A percentile compares a stretch with the other conserved stretches of the same genome.
Evolutionary conservation across 257 asterid species (phyloP).

Genomic region (Orobanche coerulescens): DNA sequence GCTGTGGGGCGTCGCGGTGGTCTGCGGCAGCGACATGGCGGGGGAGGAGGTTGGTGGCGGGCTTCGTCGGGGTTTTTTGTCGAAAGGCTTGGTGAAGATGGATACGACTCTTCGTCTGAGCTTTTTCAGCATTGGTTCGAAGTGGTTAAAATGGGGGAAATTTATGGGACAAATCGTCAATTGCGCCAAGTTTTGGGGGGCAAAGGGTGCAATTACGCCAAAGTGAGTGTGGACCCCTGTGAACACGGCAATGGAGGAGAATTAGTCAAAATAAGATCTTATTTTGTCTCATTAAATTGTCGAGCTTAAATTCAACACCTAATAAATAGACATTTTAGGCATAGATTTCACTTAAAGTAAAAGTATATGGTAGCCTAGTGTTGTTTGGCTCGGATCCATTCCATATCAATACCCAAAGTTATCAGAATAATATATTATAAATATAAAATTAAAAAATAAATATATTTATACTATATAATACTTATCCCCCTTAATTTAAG

Average conservation of each 20-base stretch:
- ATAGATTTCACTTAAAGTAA: no score
- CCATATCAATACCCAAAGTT: no score
- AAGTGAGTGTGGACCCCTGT: background rate
- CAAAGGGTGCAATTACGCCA: background rate
- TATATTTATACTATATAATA: no score
- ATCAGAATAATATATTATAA: no score
- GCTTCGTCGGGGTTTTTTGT: slow-evolving; percentile 21
- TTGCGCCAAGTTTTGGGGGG: slow-evolving; percentile 27
- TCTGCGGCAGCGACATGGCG: slow-evolving; percentile 28
- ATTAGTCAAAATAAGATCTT: no score
- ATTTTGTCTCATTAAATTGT: no score
- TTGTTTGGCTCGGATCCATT: no score
- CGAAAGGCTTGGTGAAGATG: slow-evolving; percentile 39
- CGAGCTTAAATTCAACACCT: no score
- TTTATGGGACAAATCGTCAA: slow-evolving; percentile 21
- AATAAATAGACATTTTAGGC: no score
- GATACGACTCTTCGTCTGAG: slow-evolving; percentile 34
- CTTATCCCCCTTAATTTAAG: no score
- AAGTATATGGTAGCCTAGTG: no score
- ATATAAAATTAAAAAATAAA: no score
- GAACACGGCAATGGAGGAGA: background rate
- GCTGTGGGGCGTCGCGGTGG: slow-evolving; percentile 20
- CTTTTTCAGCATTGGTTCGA: slow-evolving; percentile 31
- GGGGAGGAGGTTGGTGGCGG: slow-evolving; percentile 20
- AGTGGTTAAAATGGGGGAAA: slow-evolving; percentile 7